phyloP scores from a whole-genome alignment of 179 eudicot genomes.

The Silene coronaria region DNA sequence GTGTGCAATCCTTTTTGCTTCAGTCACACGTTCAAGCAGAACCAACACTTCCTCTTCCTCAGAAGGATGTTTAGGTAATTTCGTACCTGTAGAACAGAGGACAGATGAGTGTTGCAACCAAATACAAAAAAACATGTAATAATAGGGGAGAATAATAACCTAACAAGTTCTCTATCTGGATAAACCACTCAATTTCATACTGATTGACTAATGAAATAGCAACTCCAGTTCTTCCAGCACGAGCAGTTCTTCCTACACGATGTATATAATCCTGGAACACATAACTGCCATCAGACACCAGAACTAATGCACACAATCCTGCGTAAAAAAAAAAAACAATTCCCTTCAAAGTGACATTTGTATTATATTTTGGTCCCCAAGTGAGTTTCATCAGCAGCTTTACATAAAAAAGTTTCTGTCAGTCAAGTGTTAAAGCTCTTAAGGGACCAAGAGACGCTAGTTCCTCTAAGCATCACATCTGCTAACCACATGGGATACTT shows the following conservation, averaged over 20 bases:
- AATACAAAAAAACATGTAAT: background rate
- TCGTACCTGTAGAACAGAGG: slow-evolving; percentile 43
- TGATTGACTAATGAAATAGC: slow-evolving; percentile 78
- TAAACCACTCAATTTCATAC: slow-evolving; percentile 68
- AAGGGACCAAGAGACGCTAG: background rate
- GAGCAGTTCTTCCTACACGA: slow-evolving; percentile 97
- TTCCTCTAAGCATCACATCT: too few relatives aligned
- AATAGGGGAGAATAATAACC: slow-evolving; percentile 34
- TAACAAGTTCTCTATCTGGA: slow-evolving; percentile 73
- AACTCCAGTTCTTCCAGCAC: slow-evolving; percentile 91
- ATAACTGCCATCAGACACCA: slow-evolving; percentile 12
- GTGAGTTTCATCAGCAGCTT: background rate
- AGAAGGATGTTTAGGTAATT: slow-evolving; percentile 52
- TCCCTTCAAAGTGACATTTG: background rate
- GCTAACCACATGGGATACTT: too few relatives aligned
- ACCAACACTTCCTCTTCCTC: slow-evolving; percentile 67
- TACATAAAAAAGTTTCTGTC: background rate
- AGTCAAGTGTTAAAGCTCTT: background rate
- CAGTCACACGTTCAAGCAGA: slow-evolving; percentile 58
- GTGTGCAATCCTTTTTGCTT: slow-evolving; percentile 64
- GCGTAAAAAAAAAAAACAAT: slow-evolving; percentile 6
- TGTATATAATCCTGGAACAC: slow-evolving; percentile 73
- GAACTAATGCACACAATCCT: background rate
- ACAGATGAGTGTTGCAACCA: background rate
- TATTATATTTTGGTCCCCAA: background rate